Conservation (phyloP, 2,329 filamentous ascomycete species). For the Xylogone sp. region DNA sequence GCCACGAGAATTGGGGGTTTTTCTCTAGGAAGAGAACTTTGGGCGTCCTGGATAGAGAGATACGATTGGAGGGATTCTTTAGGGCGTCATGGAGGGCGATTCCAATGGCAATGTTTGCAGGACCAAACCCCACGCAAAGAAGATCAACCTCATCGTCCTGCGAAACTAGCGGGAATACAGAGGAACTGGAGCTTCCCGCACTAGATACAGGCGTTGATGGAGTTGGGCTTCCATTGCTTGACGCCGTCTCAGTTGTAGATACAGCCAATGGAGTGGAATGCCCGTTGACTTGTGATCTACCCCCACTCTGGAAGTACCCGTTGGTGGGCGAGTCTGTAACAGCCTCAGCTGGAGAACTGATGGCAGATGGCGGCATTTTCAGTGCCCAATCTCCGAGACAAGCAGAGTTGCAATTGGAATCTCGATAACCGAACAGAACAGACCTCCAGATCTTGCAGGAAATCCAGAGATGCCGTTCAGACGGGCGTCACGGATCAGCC, state of each 20-base stretch:
- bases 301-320: background rate
- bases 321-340: background rate
- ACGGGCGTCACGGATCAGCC: too few species aligned
- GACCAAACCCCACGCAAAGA: constrained; percentile 88
- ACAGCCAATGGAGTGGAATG: background rate
- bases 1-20: constrained; percentile 80
- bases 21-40: constrained; percentile 84
- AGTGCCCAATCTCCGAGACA: background rate
- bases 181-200: constrained; percentile 39
- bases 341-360: constrained; percentile 9
- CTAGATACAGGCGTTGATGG: background rate
- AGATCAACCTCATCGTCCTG: constrained; percentile 71
- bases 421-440: too few species aligned
- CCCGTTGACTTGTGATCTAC: background rate
- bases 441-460: too few species aligned
- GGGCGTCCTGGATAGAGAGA: constrained; percentile 44
- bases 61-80: constrained; percentile 32
- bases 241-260: background rate
- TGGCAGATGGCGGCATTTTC: constrained; percentile 23
- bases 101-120: constrained; percentile 83
- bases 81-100: constrained; percentile 79
- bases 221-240: background rate
- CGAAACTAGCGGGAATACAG: constrained; percentile 38
- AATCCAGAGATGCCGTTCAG: too few species aligned
- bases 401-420: background rate